Conservation (phyloP, 345 rosid species). For the Aurinia saxatilis region DNA sequence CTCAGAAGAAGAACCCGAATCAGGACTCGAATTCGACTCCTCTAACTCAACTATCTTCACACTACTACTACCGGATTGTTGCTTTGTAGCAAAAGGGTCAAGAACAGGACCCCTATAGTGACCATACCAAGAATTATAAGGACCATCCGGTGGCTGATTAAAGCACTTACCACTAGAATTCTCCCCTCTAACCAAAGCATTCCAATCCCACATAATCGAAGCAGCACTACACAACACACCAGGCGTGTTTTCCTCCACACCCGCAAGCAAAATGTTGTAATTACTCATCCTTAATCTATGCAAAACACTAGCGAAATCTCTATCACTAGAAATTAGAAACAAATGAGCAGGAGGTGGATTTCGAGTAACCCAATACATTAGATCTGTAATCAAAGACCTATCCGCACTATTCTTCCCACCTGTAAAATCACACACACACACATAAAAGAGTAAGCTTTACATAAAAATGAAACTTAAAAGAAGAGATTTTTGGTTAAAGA, state of each 20-base stretch:
- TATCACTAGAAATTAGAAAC: constrained; percentile 69
- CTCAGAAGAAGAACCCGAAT: not conserved
- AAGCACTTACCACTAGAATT: constrained; percentile 43
- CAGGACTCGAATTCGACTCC: constrained; percentile 30
- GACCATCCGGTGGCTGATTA: constrained; percentile 95
- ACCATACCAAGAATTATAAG: constrained; percentile 90
- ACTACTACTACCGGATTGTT: constrained; percentile 15
- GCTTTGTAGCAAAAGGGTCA: constrained; percentile 52
- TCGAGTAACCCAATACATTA: constrained; percentile 73
- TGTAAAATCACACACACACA: constrained; percentile 18
- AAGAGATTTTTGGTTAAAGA: not conserved
- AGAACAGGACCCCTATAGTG: constrained; percentile 54
- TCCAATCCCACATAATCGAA: constrained; percentile 90
- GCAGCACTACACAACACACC: constrained; percentile 81
- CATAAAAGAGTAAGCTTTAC: not conserved
- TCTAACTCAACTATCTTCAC: constrained; percentile 21
- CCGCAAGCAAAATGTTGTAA: constrained; percentile 81
- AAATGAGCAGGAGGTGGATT: constrained; percentile 96
- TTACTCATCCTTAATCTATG: constrained; percentile 81
- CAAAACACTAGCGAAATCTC: constrained; percentile 55
- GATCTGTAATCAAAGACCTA: constrained; percentile 60
- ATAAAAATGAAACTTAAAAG: not conserved
- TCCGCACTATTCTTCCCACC: constrained; percentile 87
- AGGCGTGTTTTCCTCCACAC: constrained; percentile 31
- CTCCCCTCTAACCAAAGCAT: constrained; percentile 44